Evolutionary conservation across 805 yeast species (phyloP).

Genomic region (Sugiyamaella boreocaroliniensis): DNA sequence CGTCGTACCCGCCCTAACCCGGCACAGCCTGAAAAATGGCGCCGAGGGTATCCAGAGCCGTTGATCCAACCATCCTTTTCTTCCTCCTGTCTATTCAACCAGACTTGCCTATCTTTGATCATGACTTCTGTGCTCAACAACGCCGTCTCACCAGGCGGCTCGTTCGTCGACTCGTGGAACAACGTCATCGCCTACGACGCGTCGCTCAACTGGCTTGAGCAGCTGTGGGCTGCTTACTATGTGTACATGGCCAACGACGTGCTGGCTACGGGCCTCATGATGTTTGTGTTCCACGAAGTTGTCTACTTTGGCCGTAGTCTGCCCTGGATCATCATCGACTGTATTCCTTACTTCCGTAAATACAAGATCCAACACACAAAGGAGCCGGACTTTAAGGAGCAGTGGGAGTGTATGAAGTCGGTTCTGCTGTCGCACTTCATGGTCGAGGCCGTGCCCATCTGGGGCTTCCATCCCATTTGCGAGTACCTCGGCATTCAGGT

Average conservation of each 20-base stretch:
- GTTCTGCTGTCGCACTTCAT: constrained; percentile 82
- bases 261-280: constrained; percentile 83
- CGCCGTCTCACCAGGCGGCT: constrained; percentile 7
- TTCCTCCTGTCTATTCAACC: background rate
- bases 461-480: constrained; percentile 95
- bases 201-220: constrained; percentile 46
- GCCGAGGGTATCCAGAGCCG: background rate
- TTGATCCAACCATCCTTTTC: too few species aligned
- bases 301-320: constrained; percentile 87
- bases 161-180: constrained; percentile 1
- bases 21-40: background rate
- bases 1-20: background rate
- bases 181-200: constrained; percentile 2
- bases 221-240: constrained; percentile 86
- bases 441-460: constrained; percentile 92
- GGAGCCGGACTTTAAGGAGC: constrained; percentile 73
- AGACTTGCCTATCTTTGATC: background rate
- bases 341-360: constrained; percentile 74
- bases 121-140: constrained; percentile 9
- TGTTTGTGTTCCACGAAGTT: constrained; percentile 76
- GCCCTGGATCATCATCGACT: constrained; percentile 88
- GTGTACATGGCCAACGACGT: constrained; percentile 78
- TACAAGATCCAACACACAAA: constrained; percentile 88
- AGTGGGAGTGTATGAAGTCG: constrained; percentile 83
- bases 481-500: constrained; percentile 68